phyloP scores from a whole-genome alignment of 768 basidiomycete species.

The Amanita thiersii region DNA sequence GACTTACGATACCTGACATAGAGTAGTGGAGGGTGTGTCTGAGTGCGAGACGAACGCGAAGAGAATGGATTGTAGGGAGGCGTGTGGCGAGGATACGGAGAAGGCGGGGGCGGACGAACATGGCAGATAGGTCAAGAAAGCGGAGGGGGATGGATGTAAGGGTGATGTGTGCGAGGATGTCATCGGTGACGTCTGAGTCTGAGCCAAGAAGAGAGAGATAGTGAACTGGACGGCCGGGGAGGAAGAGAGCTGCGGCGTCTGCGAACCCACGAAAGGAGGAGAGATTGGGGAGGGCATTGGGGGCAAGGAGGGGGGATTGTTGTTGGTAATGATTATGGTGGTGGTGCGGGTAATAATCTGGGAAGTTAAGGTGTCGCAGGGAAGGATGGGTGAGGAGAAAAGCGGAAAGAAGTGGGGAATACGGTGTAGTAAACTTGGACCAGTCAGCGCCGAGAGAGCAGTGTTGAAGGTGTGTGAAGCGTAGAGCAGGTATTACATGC shows the following conservation, averaged over 20 bases:
- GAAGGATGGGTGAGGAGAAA: constrained; percentile 35
- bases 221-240: constrained; percentile 55
- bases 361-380: constrained; percentile 37
- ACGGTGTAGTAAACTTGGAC: constrained; percentile 32
- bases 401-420: constrained; percentile 27
- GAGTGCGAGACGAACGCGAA: constrained; percentile 51
- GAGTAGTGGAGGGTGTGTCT: constrained; percentile 60
- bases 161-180: constrained; percentile 44
- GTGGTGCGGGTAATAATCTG: constrained; percentile 29
- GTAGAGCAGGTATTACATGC: constrained; percentile 28
- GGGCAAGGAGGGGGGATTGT: constrained; percentile 28
- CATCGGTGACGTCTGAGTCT: constrained; percentile 45
- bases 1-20: constrained; percentile 58
- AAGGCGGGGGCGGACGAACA: constrained; percentile 49
- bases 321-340: no score
- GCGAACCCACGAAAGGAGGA: constrained; percentile 53
- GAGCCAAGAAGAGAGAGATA: constrained; percentile 47
- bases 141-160: constrained; percentile 39
- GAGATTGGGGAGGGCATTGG: constrained; percentile 39
- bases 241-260: constrained; percentile 46
- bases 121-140: constrained; percentile 49
- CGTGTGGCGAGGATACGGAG: constrained; percentile 47
- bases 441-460: constrained; percentile 40
- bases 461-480: constrained; percentile 31
- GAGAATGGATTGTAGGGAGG: constrained; percentile 39